Conservation (phyloP, 169 alveolate genomes). For the Miamiensis avidus region DNA sequence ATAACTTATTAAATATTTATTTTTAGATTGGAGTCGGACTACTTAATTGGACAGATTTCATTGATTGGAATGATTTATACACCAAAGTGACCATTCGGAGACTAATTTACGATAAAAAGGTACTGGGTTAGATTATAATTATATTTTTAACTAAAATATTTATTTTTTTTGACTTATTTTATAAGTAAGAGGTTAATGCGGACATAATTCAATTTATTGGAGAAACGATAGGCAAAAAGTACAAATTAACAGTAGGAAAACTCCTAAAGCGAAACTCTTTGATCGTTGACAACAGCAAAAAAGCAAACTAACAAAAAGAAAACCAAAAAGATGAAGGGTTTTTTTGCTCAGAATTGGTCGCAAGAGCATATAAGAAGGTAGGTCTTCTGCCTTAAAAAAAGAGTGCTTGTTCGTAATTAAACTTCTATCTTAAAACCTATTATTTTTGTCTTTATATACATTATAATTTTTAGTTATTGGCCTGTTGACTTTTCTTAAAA, state of each 20-base stretch:
- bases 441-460: not conserved
- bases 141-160: not conserved
- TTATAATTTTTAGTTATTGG: not conserved
- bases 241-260: not conserved
- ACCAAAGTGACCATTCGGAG: not conserved
- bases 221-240: not conserved
- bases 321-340: not conserved
- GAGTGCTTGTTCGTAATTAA: not conserved
- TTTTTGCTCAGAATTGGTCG: not conserved
- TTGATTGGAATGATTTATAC: not conserved
- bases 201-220: not conserved
- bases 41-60: not conserved
- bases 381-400: not conserved
- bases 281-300: not conserved
- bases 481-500: not conserved
- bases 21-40: not conserved
- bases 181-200: not conserved
- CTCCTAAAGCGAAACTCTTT: not conserved
- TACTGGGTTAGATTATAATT: not conserved
- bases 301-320: too few species aligned
- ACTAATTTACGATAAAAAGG: not conserved
- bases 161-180: too few species aligned
- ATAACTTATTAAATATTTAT: too few species aligned
- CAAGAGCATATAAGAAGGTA: not conserved
- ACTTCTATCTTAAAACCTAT: too few species aligned